Percentiles rank a stretch among this genome's conserved stretches.
Conservation (phyloP, 2,329 filamentous ascomycete genomes). For the Colletotrichum sp. region DNA sequence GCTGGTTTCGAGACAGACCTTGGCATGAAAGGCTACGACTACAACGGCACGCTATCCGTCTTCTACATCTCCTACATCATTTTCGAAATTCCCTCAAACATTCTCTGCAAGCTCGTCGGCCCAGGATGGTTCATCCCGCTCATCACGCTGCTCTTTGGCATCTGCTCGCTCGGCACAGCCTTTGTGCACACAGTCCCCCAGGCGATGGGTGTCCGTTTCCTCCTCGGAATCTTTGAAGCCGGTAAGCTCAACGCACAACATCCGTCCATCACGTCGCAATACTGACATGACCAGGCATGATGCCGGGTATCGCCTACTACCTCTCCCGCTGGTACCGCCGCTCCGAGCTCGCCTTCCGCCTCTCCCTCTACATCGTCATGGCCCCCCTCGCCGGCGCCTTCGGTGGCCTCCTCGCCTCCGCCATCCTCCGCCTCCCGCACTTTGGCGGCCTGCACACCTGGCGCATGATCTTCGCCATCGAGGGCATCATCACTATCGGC, state of each 20-base stretch:
- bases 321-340: conserved; percentile 68
- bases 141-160: conserved; percentile 62
- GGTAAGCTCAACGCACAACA: conserved; percentile 47
- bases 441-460: conserved; percentile 63
- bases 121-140: conserved; percentile 69
- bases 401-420: conserved; percentile 67
- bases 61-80: conserved; percentile 72
- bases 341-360: conserved; percentile 65
- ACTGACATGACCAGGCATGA: neutral
- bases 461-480: conserved; percentile 77
- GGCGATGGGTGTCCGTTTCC: conserved; percentile 61
- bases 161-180: conserved; percentile 63
- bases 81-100: conserved; percentile 68
- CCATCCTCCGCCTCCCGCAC: conserved; percentile 61
- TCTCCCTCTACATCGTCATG: conserved; percentile 70
- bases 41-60: conserved; percentile 64
- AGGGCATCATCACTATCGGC: conserved; percentile 64
- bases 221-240: conserved; percentile 67
- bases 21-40: conserved; percentile 59
- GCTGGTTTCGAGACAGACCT: conserved; percentile 64
- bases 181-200: conserved; percentile 58
- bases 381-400: conserved; percentile 71
- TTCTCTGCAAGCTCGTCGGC: conserved; percentile 67
- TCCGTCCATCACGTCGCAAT: neutral
- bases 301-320: conserved; percentile 71